Evolutionary conservation across 305 asterid species (phyloP).

Genomic region (Rubia balearica): DNA sequence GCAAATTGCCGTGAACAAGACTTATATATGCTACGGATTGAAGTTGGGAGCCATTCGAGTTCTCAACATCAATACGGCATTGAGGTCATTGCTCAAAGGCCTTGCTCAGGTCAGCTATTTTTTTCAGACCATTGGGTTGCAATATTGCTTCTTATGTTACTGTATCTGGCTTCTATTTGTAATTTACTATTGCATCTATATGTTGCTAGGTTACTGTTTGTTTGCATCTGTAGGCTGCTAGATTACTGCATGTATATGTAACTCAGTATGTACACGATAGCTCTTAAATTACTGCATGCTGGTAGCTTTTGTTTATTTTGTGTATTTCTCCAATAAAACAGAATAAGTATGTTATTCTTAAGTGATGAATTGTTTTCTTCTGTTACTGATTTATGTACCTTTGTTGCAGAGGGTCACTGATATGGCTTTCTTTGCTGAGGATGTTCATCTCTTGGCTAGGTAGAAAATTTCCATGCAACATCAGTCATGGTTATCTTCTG

Average conservation of each 20-base stretch:
- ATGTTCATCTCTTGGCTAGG: constrained; percentile 95
- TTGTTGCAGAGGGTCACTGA: constrained; percentile 87
- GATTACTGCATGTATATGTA: not conserved
- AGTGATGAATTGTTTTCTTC: constrained; percentile 2
- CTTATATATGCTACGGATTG: constrained; percentile 81
- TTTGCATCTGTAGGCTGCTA: not conserved
- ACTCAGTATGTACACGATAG: not conserved
- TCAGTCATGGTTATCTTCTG: constrained; percentile 13
- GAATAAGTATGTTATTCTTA: not conserved
- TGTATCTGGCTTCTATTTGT: too few relatives aligned
- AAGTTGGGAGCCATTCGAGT: constrained; percentile 78
- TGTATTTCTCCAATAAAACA: not conserved
- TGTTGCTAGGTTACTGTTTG: not conserved
- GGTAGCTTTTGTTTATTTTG: not conserved
- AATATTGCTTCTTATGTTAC: not conserved
- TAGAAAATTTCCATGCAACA: constrained; percentile 25
- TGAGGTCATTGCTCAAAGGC: constrained; percentile 86
- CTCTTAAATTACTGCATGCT: not conserved
- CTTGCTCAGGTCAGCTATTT: constrained; percentile 60
- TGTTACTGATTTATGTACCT: constrained; percentile 21
- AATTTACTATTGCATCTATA: not conserved
- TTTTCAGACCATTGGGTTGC: not conserved
- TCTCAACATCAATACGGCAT: constrained; percentile 79
- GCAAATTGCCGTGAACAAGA: constrained; percentile 85
- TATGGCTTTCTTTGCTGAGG: constrained; percentile 97